Evolutionary conservation across 306 rosid species (phyloP).

Genomic region (Datisca glomerata): DNA sequence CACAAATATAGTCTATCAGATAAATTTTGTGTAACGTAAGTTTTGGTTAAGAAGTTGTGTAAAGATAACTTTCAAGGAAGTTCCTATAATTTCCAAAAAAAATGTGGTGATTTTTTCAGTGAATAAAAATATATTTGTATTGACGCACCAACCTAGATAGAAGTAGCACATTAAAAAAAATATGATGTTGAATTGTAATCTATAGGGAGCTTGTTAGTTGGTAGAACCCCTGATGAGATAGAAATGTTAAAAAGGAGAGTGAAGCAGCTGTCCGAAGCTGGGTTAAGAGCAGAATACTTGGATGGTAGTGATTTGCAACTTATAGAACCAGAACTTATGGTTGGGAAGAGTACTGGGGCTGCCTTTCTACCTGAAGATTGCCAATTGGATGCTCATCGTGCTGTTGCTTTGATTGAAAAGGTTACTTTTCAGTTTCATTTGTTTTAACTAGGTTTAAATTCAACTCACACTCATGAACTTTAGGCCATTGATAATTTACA

Average conservation of each 20-base stretch:
- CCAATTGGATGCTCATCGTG: slow-evolving; percentile 71
- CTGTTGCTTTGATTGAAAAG: slow-evolving; percentile 53
- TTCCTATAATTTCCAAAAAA: no score
- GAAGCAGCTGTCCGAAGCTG: slow-evolving; percentile 43
- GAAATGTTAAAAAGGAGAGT: slow-evolving; percentile 50
- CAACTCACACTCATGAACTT: no score
- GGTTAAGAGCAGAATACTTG: slow-evolving; percentile 59
- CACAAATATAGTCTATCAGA: no score
- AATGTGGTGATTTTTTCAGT: no score
- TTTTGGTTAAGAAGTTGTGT: no score
- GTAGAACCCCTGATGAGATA: slow-evolving; percentile 43
- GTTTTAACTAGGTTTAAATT: no score
- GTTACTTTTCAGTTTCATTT: slow-evolving; percentile 31
- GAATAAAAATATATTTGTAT: no score
- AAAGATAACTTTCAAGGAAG: no score
- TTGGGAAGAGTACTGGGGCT: slow-evolving; percentile 47
- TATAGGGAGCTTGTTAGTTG: slow-evolving; percentile 73
- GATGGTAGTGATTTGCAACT: slow-evolving; percentile 41
- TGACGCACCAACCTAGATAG: no score
- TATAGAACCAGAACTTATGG: slow-evolving; percentile 63
- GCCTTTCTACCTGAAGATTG: slow-evolving; percentile 72
- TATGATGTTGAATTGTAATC: slow-evolving; percentile 1
- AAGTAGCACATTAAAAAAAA: no score
- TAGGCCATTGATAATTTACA: no score
- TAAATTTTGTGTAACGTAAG: no score